A percentile compares a stretch with the other conserved stretches of the same genome.
Evolutionary conservation across 139 green algal species (phyloP).

Genomic region (Chlamydomonas sphaeroides): DNA sequence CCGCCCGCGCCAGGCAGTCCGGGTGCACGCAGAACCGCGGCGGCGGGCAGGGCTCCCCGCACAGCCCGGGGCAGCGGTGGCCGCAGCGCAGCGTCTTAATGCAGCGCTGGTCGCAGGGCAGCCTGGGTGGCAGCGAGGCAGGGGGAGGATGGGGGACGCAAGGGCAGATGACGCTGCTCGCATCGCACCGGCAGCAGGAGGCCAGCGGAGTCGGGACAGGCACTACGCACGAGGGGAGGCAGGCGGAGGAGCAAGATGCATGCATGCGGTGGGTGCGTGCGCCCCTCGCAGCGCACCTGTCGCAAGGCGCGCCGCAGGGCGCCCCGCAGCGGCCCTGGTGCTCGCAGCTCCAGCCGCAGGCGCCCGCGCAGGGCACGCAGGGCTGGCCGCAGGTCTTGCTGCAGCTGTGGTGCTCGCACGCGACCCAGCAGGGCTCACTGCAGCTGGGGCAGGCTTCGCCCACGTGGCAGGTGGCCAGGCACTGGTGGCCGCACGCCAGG

Average conservation of each 20-base stretch:
- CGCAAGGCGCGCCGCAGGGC: constrained; percentile 75
- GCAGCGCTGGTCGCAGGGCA: constrained; percentile 77
- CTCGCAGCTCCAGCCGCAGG: constrained; percentile 68
- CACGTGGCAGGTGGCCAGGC: constrained; percentile 35
- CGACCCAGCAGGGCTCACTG: constrained; percentile 39
- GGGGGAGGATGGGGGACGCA: background rate
- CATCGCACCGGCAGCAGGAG: no score
- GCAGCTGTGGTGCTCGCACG: constrained; percentile 55
- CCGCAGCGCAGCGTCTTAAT: background rate
- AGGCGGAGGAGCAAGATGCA: no score
- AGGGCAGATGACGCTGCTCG: no score
- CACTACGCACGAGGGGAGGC: no score
- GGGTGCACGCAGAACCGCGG: constrained; percentile 15
- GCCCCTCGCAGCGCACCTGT: constrained; percentile 38
- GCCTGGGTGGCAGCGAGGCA: no score
- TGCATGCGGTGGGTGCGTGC: no score
- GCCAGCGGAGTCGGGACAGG: no score
- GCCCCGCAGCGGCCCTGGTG: constrained; percentile 67
- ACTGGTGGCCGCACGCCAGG: background rate
- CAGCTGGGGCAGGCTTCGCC: constrained; percentile 44
- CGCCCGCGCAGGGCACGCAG: constrained; percentile 65
- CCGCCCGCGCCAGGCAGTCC: constrained; percentile 35
- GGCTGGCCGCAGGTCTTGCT: constrained; percentile 49
- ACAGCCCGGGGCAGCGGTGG: constrained; percentile 42
- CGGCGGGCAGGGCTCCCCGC: constrained; percentile 28